Evolutionary conservation across 306 rosid species (phyloP), one percentile per base, ranked within the genome.

Genomic region (Dalbergia oliveri): DNA sequence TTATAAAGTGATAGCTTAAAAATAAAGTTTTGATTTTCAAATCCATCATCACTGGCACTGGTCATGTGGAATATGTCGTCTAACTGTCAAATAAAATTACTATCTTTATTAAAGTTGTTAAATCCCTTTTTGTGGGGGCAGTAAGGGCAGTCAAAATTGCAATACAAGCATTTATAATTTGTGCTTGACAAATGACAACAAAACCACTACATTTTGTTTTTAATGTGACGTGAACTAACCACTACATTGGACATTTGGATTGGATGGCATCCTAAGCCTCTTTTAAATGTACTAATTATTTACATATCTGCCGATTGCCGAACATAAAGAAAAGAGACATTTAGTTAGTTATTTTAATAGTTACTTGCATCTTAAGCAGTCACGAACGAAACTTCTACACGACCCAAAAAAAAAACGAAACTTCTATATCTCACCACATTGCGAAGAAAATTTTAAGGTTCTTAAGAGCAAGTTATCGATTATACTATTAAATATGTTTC

Each of bases 181-280:
- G 33, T 13, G 14, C 35, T 15, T 45, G 5, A 53, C 74, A 60
- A 60, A 16, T 45, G 4, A 53, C 74, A 60, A 11, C 66, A 31
- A 69, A 76, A 51, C 81, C 21, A 51, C 86, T 53, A 26, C 13
- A 49, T 60, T 31, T 39, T 60, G 9, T 54, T 68, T 8, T 18
- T 54, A 8, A 16, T 39, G 49, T 21, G 77, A 16, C 8, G 13
- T 47, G 45, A 73, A 50, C 73, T 57, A 81, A 49, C 77, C 47
- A 69, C 78, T 6, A 35, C 10, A 65, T 44, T 15, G 31, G 31
- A 26, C 31, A 26, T 26, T 26, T 26, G 31, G 31, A 26, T 26
- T 26, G 12, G 47, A 75, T 45, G n/a, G 31, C 56, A 18, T 60
- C n/a, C 39, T 19, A 8, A 58, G 14, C 13, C 34, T 9, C 11